Conservation (phyloP, 2,329 filamentous ascomycete species). For the Piedraia hortae region DNA sequence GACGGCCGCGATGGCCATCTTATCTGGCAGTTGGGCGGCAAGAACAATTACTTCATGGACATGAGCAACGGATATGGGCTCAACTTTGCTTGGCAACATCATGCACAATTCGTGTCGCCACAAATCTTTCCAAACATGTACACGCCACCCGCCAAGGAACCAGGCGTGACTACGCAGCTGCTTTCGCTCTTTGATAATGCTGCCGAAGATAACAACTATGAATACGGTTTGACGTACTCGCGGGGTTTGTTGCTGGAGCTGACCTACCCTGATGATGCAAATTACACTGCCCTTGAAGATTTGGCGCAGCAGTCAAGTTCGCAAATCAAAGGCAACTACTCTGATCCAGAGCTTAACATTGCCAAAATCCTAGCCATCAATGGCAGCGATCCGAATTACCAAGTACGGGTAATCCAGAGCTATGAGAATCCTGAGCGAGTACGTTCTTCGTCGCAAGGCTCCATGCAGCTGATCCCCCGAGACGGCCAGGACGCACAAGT, state of each 20-base stretch:
- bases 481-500: constrained; percentile 3
- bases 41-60: constrained; percentile 8
- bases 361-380: constrained; percentile 4
- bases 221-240: constrained; percentile 5
- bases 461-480: constrained; percentile 1
- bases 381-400: constrained; percentile 3
- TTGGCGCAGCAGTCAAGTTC: no score
- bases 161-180: constrained; percentile 4
- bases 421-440: constrained; percentile 5
- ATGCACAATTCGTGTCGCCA: constrained; percentile 11
- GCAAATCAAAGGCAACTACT: neutral
- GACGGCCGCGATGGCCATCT: constrained; percentile 20
- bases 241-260: constrained; percentile 8
- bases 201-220: constrained; percentile 11
- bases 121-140: constrained; percentile 3
- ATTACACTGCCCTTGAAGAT: neutral
- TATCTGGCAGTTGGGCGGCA: constrained; percentile 22
- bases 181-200: constrained; percentile 21
- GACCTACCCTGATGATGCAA: constrained; percentile 4
- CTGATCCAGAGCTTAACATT: constrained; percentile 1
- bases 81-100: constrained; percentile 22
- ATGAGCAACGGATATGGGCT: constrained; percentile 6
- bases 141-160: constrained; percentile 2
- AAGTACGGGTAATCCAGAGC: constrained; percentile 5
- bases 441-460: constrained; percentile 7